Conservation (phyloP, 345 rosid species). For the Moringa oleifera region DNA sequence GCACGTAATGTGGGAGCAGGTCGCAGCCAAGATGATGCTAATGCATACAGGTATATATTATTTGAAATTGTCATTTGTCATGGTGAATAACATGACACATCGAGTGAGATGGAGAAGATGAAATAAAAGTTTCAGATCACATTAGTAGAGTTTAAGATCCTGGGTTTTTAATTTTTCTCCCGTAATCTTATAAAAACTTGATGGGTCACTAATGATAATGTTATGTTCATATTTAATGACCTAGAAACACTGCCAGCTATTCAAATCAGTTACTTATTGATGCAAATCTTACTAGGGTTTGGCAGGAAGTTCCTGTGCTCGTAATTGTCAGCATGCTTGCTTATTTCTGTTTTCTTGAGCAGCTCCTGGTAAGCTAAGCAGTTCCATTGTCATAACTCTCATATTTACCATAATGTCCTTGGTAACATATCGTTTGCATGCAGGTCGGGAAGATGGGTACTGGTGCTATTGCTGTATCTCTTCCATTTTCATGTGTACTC, state of each 20-base stretch:
- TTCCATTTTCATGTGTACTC: conserved; percentile 82
- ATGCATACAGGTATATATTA: conserved; percentile 41
- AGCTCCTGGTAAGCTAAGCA: conserved; percentile 59
- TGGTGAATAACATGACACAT: neutral
- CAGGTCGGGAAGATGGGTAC: conserved; percentile 82
- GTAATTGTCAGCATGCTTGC: conserved; percentile 85
- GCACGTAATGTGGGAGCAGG: conserved; percentile 27
- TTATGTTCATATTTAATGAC: too few relatives aligned
- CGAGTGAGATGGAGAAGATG: too few relatives aligned
- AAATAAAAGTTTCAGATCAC: neutral
- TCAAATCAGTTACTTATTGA: neutral
- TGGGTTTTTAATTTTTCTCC: too few relatives aligned
- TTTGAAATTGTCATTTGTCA: conserved; percentile 3
- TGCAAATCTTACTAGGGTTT: conserved; percentile 42
- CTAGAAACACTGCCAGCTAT: too few relatives aligned
- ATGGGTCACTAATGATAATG: too few relatives aligned
- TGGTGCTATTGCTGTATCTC: conserved; percentile 80
- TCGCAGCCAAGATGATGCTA: conserved; percentile 26
- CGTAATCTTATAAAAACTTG: too few relatives aligned
- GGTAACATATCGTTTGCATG: conserved; percentile 8
- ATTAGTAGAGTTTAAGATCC: too few relatives aligned
- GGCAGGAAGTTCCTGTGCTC: conserved; percentile 91
- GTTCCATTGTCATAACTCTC: neutral
- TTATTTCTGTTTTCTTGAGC: conserved; percentile 94
- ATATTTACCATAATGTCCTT: neutral